Evolutionary conservation across 2,329 filamentous ascomycete genomes (phyloP).

Genomic region (Verruconis gallopava): DNA sequence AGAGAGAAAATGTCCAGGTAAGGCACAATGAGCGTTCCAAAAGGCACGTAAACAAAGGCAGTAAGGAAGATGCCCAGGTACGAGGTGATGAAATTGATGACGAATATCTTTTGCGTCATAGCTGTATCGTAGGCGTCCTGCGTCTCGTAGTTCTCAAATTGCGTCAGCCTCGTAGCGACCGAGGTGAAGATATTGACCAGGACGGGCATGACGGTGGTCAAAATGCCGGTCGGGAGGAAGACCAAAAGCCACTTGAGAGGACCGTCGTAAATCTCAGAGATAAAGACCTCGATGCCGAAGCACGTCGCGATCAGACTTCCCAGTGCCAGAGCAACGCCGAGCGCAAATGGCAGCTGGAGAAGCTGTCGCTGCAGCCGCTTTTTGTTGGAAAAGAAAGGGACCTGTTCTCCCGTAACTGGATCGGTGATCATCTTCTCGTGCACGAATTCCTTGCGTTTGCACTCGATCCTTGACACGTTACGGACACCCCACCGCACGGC

Average conservation of each 20-base stretch:
- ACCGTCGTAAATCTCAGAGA: conserved; percentile 84
- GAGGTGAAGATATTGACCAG: conserved; percentile 62
- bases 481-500: conserved; percentile 80
- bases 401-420: conserved; percentile 65
- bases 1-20: conserved; percentile 72
- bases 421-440: conserved; percentile 69
- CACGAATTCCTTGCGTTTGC: conserved; percentile 61
- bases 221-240: conserved; percentile 76
- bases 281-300: conserved; percentile 90
- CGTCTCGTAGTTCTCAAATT: conserved; percentile 87
- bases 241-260: conserved; percentile 76
- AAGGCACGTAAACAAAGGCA: conserved; percentile 88
- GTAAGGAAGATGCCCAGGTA: conserved; percentile 88
- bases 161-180: conserved; percentile 63
- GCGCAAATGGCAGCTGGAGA: conserved; percentile 72
- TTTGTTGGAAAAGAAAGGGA: conserved; percentile 61
- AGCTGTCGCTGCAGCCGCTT: conserved; percentile 67
- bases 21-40: conserved; percentile 70
- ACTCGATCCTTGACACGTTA: conserved; percentile 70
- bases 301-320: conserved; percentile 74
- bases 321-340: conserved; percentile 57
- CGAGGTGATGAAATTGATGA: conserved; percentile 92
- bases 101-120: conserved; percentile 83
- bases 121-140: conserved; percentile 71
- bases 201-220: conserved; percentile 70